Percentiles rank a stretch among this genome's conserved stretches.
phyloP scores from a whole-genome alignment of 768 basidiomycete species.

The Rhizopogon vulgaris region DNA sequence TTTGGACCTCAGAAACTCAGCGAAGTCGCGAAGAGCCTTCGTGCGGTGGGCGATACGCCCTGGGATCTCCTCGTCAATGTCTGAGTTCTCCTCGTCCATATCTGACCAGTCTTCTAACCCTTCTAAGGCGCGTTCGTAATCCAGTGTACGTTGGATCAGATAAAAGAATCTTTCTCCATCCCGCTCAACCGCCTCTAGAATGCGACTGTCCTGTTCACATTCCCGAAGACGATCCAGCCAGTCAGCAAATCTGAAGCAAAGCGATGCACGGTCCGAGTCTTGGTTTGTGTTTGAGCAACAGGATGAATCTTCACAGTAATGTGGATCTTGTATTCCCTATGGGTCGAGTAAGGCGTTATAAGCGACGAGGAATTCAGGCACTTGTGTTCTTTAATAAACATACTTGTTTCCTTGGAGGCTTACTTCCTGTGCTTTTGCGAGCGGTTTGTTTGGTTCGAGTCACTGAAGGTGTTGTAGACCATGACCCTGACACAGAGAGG shows the following conservation, averaged over 20 bases:
- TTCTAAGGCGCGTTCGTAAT: conserved; percentile 13
- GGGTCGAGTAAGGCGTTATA: too few relatives aligned
- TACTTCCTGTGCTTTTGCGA: background rate
- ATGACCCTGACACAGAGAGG: background rate
- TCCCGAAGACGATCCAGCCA: background rate
- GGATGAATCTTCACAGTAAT: background rate
- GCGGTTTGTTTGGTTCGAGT: background rate
- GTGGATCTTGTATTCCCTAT: too few relatives aligned
- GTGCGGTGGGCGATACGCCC: conserved; percentile 4
- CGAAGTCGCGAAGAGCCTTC: conserved; percentile 12
- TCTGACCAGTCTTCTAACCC: conserved; percentile 1
- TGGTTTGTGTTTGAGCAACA: background rate
- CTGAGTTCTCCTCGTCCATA: too few relatives aligned
- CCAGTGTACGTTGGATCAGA: conserved; percentile 12
- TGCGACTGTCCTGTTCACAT: background rate
- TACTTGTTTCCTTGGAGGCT: background rate
- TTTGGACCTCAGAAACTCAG: conserved; percentile 9
- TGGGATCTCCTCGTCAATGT: background rate
- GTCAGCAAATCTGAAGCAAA: background rate
- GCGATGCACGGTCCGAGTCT: background rate
- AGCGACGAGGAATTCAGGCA: too few relatives aligned
- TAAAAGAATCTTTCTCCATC: conserved; percentile 13
- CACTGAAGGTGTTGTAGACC: background rate
- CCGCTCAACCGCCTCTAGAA: conserved; percentile 16
- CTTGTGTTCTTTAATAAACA: background rate